Evolutionary conservation across 1,139 yeast genomes (phyloP), one percentile per base, ranked within the genome.

Genomic region (Geotrichum phurueaensis): DNA sequence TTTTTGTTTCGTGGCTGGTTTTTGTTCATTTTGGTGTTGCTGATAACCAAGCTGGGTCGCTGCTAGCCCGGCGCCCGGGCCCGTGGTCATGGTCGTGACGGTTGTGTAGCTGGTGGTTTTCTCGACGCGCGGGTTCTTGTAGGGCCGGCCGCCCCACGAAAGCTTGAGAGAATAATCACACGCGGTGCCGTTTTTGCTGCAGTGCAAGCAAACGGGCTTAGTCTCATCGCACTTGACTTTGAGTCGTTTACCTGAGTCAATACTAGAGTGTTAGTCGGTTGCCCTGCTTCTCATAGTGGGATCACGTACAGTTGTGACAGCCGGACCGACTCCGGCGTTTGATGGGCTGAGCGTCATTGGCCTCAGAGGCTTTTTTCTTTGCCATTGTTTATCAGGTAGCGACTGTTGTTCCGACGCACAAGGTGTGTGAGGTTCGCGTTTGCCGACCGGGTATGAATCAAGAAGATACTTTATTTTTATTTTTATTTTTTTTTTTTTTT

Each of bases 101-200:
- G 27, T n/a, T 27, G 29, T 33, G 57, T 54, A 22, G 33, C 25
- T 29, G 27, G 57, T 13, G n/a, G 53, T 48, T n/a, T 52, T 27
- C 15, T 54, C 53, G 2, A 54, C 10, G 13, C 57, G 47, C 33
- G 57, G 57, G 15, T 78, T 77, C 64, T 78, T 81, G 65, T 78
- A 84, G 0, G 89, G 90, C 57, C 92, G 72, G 0, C 94, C 94
- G 25, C 92, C 94, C 96, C 96, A 88, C 0, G 84, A 81, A 50
- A 88, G 75, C 65, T 80, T 83, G 29, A 87, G 68, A 3, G 86
- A 77, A 67, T 88, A 88, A 67, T 87, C 92, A 72, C 96, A 88
- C 4, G 43, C 65, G 12, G 75, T 65, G 18, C 75, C 72, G 1
- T 81, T 75, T 64, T 81, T 84, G 3, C 71, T 57, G 69, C 96